phyloP scores from a whole-genome alignment of 306 rosid genomes.

The Corylus avellana region DNA sequence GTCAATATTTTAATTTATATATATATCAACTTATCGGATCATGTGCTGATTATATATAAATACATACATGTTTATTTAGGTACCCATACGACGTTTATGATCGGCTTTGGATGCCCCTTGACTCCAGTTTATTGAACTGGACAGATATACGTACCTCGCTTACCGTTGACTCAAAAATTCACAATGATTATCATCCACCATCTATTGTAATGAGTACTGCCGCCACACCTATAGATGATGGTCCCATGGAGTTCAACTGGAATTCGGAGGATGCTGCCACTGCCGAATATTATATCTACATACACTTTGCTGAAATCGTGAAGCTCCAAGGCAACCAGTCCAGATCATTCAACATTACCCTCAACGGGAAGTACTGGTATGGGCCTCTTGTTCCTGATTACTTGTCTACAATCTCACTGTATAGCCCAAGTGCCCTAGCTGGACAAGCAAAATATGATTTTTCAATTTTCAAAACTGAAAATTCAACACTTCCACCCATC shows the following conservation, averaged over 20 bases:
- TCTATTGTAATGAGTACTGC: slow-evolving; percentile 41
- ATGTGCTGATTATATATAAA: no score
- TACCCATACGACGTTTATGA: slow-evolving; percentile 40
- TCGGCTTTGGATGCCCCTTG: slow-evolving; percentile 20
- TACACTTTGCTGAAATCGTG: slow-evolving; percentile 59
- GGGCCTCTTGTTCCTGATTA: slow-evolving; percentile 20
- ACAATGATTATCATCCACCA: slow-evolving; percentile 20
- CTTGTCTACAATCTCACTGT: slow-evolving; percentile 22
- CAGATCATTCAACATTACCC: slow-evolving; percentile 45
- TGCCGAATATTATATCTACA: slow-evolving; percentile 25
- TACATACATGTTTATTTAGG: slow-evolving; percentile 11
- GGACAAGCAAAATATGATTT: slow-evolving; percentile 15
- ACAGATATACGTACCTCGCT: slow-evolving; percentile 20
- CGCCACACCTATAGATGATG: slow-evolving; percentile 16
- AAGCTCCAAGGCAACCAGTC: slow-evolving; percentile 28
- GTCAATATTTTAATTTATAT: neutral
- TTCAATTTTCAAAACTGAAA: slow-evolving; percentile 22
- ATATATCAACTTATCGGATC: no score
- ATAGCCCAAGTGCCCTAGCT: neutral
- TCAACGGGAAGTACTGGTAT: slow-evolving; percentile 33
- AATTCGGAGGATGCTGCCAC: neutral
- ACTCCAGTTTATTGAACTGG: neutral
- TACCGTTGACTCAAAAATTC: neutral
- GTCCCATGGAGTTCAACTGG: slow-evolving; percentile 22
- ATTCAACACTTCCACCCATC: slow-evolving; percentile 59